A percentile compares a stretch with the other conserved stretches of the same genome.
Evolutionary conservation across 2,329 filamentous ascomycete genomes (phyloP).

Genomic region (Curvularia spicifera): DNA sequence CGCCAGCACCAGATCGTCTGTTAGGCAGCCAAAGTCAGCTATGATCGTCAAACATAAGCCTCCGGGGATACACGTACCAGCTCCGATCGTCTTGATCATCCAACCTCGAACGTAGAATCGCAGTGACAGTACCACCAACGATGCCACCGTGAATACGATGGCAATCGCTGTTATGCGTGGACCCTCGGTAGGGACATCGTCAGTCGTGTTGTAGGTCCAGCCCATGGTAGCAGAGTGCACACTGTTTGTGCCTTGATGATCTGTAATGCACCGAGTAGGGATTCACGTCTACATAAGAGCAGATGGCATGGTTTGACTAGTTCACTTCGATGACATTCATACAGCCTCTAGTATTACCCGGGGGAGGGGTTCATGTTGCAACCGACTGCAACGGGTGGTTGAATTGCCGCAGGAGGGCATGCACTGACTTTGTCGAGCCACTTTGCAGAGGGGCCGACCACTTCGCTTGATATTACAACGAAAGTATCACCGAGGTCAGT

Average conservation of each 20-base stretch:
- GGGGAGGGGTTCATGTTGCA: neutral
- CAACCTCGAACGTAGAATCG: constrained; percentile 21
- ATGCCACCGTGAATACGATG: constrained; percentile 13
- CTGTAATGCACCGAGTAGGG: neutral
- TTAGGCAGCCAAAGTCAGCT: constrained; percentile 2
- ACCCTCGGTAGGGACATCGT: constrained; percentile 12
- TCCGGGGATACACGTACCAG: constrained; percentile 14
- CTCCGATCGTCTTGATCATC: constrained; percentile 23
- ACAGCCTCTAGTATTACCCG: neutral
- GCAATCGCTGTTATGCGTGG: constrained; percentile 14
- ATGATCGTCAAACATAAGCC: neutral
- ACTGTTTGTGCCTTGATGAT: neutral
- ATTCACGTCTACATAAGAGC: neutral
- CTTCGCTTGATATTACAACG: constrained; percentile 1
- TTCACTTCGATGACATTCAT: neutral
- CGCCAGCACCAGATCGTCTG: constrained; percentile 20
- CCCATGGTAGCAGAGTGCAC: constrained; percentile 13
- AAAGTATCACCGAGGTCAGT: constrained; percentile 4
- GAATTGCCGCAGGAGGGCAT: neutral
- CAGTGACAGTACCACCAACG: constrained; percentile 14
- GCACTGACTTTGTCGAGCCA: neutral
- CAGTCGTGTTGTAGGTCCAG: constrained; percentile 22
- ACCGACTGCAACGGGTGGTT: neutral
- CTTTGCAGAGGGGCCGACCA: neutral
- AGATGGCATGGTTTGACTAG: neutral